phyloP scores from a whole-genome alignment of 768 basidiomycete species.

The Boletus huronensis region DNA sequence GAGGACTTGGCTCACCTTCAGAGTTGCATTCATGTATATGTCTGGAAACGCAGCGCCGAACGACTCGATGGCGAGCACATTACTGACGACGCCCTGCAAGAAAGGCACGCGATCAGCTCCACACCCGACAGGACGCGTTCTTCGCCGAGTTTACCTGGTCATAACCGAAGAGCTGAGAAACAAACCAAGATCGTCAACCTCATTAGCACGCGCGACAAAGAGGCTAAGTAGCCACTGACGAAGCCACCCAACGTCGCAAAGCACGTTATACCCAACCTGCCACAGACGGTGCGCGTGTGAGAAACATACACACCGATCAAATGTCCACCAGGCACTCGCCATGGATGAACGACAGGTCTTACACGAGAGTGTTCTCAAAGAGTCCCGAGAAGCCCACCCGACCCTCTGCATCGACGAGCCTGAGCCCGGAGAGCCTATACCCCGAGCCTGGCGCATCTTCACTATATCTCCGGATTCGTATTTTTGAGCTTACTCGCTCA shows the following conservation, averaged over 20 bases:
- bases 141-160: slow-evolving; percentile 19
- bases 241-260: slow-evolving; percentile 34
- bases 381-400: slow-evolving; percentile 24
- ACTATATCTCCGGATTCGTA: background rate
- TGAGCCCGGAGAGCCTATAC: slow-evolving; percentile 4
- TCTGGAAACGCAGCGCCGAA: slow-evolving; percentile 33
- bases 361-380: slow-evolving; percentile 30
- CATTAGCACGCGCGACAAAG: background rate
- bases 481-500: background rate
- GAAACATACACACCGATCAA: background rate
- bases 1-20: slow-evolving; percentile 19
- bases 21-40: slow-evolving; percentile 26
- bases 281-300: background rate
- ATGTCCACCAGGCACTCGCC: background rate
- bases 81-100: slow-evolving; percentile 29
- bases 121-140: background rate
- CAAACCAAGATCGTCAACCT: background rate
- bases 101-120: background rate
- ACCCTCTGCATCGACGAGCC: slow-evolving; percentile 19
- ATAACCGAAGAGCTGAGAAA: slow-evolving; percentile 30
- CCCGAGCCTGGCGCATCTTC: background rate
- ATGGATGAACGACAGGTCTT: slow-evolving; percentile 3
- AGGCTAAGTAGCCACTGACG: slow-evolving; percentile 18
- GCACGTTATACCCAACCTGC: slow-evolving; percentile 30
- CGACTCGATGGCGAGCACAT: slow-evolving; percentile 33